phyloP scores from a whole-genome alignment of 2,329 filamentous ascomycete genomes.

The Ambrosiella beaveri region DNA sequence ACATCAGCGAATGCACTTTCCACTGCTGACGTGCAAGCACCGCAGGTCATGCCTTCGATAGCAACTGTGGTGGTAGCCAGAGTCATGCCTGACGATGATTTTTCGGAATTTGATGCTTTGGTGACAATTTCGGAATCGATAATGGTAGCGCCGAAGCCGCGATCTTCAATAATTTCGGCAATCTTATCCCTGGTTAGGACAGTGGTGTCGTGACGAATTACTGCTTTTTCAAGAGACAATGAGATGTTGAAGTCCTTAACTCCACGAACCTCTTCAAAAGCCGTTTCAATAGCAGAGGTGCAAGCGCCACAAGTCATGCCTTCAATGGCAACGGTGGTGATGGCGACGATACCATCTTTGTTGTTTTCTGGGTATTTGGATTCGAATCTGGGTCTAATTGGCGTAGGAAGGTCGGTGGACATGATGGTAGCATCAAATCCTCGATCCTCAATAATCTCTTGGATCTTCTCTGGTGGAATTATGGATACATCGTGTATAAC shows the following conservation, averaged over 20 bases:
- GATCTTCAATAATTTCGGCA: conserved; percentile 44
- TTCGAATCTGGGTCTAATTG: conserved; percentile 23
- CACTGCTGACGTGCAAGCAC: conserved; percentile 84
- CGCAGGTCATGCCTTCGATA: conserved; percentile 95
- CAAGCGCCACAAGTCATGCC: conserved; percentile 89
- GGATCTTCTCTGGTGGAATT: conserved; percentile 57
- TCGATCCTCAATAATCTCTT: conserved; percentile 76
- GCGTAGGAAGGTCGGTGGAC: conserved; percentile 55
- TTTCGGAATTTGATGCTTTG: conserved; percentile 18
- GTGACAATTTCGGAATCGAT: conserved; percentile 44
- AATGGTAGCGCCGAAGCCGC: conserved; percentile 67
- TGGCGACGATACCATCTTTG: conserved; percentile 24
- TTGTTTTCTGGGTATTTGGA: conserved; percentile 9
- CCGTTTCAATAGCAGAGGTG: conserved; percentile 68
- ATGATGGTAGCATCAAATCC: conserved; percentile 85
- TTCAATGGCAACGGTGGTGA: conserved; percentile 61
- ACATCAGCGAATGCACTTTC: conserved; percentile 64
- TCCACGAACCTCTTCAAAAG: conserved; percentile 57
- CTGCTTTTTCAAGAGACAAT: conserved; percentile 66
- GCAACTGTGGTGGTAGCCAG: conserved; percentile 64
- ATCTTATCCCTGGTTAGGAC: conserved; percentile 36
- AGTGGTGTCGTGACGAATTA: conserved; percentile 58
- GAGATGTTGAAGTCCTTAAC: conserved; percentile 68
- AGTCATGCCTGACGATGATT: conserved; percentile 17
- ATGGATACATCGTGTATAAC: conserved; percentile 68